A percentile compares a stretch with the other conserved stretches of the same genome.
phyloP scores from a whole-genome alignment of 257 asterid species.

The Echium plantagineum region DNA sequence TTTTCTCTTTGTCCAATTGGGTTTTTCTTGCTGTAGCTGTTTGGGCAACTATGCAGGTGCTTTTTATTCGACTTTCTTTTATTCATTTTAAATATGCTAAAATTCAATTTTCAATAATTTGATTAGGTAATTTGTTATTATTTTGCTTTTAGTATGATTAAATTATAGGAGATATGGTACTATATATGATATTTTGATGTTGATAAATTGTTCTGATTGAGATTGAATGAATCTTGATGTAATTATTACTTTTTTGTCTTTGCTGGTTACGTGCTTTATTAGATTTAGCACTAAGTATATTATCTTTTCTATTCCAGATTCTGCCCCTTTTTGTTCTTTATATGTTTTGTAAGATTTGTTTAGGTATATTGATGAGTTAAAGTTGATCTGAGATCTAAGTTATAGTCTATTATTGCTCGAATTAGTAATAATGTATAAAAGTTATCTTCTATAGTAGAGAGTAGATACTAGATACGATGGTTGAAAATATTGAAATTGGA shows the following conservation, averaged over 20 bases:
- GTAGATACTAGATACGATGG: background rate
- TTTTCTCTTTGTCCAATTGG: slow-evolving; percentile 81
- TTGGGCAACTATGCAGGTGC: slow-evolving; percentile 83
- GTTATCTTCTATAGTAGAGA: background rate
- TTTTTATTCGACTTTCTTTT: background rate
- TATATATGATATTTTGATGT: background rate
- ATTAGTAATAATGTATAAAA: background rate
- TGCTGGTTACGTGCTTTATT: background rate
- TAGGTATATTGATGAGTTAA: background rate
- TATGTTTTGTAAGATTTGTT: background rate
- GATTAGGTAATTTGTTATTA: background rate
- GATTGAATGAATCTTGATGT: slow-evolving; percentile 3
- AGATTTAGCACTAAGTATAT: background rate
- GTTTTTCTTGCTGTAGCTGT: slow-evolving; percentile 74
- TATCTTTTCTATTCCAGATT: background rate
- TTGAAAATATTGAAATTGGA: background rate
- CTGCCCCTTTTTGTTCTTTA: background rate
- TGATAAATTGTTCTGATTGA: background rate
- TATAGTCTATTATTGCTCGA: background rate
- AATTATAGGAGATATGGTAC: too few species aligned
- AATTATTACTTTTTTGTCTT: background rate
- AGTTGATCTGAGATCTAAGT: background rate
- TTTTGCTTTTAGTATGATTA: background rate
- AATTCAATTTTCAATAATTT: background rate
- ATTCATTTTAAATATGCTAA: background rate